A percentile compares a stretch with the other conserved stretches of the same genome.
phyloP scores from a whole-genome alignment of 2,329 filamentous ascomycete species.

The Aspergillus sergii region DNA sequence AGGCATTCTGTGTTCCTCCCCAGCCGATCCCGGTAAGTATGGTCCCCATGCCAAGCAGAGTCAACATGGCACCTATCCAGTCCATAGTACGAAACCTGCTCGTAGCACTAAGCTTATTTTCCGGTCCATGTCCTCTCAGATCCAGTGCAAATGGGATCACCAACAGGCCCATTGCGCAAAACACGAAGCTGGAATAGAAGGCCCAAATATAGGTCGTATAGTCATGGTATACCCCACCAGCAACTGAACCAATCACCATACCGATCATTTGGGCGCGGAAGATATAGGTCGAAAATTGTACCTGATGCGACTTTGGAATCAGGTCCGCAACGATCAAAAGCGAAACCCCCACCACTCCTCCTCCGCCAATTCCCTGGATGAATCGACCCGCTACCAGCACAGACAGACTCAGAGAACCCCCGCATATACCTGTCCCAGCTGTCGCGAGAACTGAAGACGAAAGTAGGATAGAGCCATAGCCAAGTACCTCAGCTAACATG shows the following conservation, averaged over 20 bases:
- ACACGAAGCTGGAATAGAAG: conserved; percentile 37
- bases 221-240: conserved; percentile 31
- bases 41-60: conserved; percentile 38
- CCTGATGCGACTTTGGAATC: conserved; percentile 36
- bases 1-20: conserved; percentile 44
- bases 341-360: conserved; percentile 47
- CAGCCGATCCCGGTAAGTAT: conserved; percentile 49
- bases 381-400: conserved; percentile 47
- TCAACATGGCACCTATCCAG: conserved; percentile 47
- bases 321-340: conserved; percentile 48
- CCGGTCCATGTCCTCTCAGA: conserved; percentile 20
- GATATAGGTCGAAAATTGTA: conserved; percentile 37
- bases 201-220: conserved; percentile 29
- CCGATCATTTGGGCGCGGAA: conserved; percentile 36
- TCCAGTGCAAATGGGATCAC: conserved; percentile 35
- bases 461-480: conserved; percentile 49
- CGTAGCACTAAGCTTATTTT: conserved; percentile 22
- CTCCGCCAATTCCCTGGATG: conserved; percentile 52
- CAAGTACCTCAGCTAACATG: conserved; percentile 44
- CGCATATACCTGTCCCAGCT: conserved; percentile 49
- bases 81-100: conserved; percentile 36
- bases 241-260: conserved; percentile 28
- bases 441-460: conserved; percentile 49
- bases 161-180: conserved; percentile 32
- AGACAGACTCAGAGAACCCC: conserved; percentile 38